Percentiles rank a stretch among this genome's conserved stretches.
phyloP scores from a whole-genome alignment of 2,329 filamentous ascomycete genomes.

The Phaeosphaeria sp. region DNA sequence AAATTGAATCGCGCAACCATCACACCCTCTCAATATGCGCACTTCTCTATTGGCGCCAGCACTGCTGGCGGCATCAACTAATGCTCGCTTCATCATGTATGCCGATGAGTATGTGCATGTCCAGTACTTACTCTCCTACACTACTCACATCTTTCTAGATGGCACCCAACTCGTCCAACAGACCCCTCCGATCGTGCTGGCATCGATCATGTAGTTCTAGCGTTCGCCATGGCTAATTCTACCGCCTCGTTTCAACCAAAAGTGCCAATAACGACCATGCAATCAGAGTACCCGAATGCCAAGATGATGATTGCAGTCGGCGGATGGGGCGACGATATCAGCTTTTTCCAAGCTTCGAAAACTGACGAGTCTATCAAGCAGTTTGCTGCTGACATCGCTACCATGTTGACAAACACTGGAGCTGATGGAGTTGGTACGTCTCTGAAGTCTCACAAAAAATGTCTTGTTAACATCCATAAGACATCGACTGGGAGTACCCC shows the following conservation, averaged over 20 bases:
- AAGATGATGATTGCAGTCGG: constrained; percentile 76
- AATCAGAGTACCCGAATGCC: constrained; percentile 62
- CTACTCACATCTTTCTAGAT: constrained; percentile 20
- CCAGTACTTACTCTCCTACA: neutral
- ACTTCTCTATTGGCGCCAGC: constrained; percentile 19
- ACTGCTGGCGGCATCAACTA: constrained; percentile 19
- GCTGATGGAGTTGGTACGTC: constrained; percentile 69
- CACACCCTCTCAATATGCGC: constrained; percentile 25
- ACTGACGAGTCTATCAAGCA: constrained; percentile 59
- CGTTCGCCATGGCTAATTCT: constrained; percentile 50
- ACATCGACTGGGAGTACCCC: constrained; percentile 72
- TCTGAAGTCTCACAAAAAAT: neutral
- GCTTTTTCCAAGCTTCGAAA: constrained; percentile 66
- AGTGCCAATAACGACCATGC: constrained; percentile 59
- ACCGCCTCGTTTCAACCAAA: constrained; percentile 61
- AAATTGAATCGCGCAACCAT: neutral
- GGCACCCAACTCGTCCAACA: constrained; percentile 41
- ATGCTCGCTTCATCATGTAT: constrained; percentile 42
- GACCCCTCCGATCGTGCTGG: constrained; percentile 36
- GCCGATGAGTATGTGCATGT: constrained; percentile 37
- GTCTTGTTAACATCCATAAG: constrained; percentile 33
- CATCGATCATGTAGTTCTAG: constrained; percentile 46
- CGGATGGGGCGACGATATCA: constrained; percentile 74
- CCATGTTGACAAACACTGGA: constrained; percentile 66
- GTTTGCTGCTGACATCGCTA: constrained; percentile 70